Base-by-base conservation (phyloP, 768 basidiomycete species). In the Termitomyces titanicus region DNA sequence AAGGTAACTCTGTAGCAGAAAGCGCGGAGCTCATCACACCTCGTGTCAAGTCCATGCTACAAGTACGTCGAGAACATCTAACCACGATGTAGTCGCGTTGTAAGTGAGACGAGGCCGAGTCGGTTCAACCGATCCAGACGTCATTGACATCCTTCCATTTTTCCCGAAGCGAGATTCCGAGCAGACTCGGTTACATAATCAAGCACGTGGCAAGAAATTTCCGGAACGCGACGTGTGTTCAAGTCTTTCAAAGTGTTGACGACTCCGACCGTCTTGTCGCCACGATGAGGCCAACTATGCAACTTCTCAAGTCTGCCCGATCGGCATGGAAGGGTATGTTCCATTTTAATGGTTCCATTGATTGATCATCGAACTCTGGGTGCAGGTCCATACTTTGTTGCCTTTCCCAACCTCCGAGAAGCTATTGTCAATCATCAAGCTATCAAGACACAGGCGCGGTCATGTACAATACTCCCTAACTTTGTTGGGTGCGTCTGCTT, bases 401-500 rank as follows among this genome's bases (percentile, higher is more conserved):
- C 94, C 18, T 98, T 98, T 72, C 91, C 93, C 3, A 89, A 91
- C 64, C 76, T 98, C 55, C 80, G 84, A 29, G 84, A 94, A 39
- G 88, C 95, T 2, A 73, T 92, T 53, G 75, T 84, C 56, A 86
- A 86, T 70, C 91, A 91, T 70, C 77, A 83, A n/a, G 84, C 94
- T 0, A 94, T 99, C 65, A 82, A 83, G 64, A 99, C 96, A 0
- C 81, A 92, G 56, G 92, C 92, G 1, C 76, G 96, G 56, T 76
- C 89, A 11, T 98, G 94, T 62, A 97, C 95, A 9, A 89, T 99
- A 67, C 77, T 99, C 2, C 96, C 96, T 0, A 94, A 92, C 62
- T 98, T 96, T 63, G 93, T 98, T 47, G 96, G 96, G 94, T 94
- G 63, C 57, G 88, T 70, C 49, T 8, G 17, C 37, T 8, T 18